Base-by-base conservation (phyloP, 768 basidiomycete genomes). In the Psilocybe subaeruginosa region DNA sequence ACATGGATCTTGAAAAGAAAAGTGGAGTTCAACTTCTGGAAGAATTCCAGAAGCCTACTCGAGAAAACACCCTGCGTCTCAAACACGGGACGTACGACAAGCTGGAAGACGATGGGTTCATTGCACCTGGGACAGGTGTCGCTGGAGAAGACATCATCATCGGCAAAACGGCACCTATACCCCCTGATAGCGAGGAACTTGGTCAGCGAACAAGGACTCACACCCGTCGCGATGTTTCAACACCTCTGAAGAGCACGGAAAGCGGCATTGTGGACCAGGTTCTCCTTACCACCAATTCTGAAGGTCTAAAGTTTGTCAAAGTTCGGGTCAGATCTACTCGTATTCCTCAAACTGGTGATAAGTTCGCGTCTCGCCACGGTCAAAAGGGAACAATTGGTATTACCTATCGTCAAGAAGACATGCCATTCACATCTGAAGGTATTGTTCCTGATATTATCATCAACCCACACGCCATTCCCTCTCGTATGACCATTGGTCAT, bases 331-430 rank as follows among this genome's bases (percentile, higher is more conserved):
- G 97, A 47, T 93, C 97, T 17, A 97, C 95, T 6, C 93, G 97
- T 78, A 87, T 99, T 58, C 97, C 97, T 31, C 97, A 99, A 74
- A 97, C 91, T 57, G 97, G 97, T 43, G 97, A 99, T 82, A 99
- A 99, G 77, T 99, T 99, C 66, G 97, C 97, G 1, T 99, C 97
- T 50, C 92, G 97, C 71, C 97, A 99, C 71, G 97, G 97, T 69
- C 97, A 99, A 78, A 99, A 99, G 81, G 97, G 97, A 76, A 99
- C 97, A 8, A 97, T 99, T 64, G 97, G 97, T 77, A 97, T 99
- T 76, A 98, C 97, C 0, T 99, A 99, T 73, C 93, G 97, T 54
- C 97, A 99, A 74, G 97, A 99, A 75, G 97, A 99, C 73, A 99
- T 99, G 97, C 97, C 97, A 31, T 99, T 99, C 80, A 97, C 95